Conservation (phyloP, 108 stramenopile species). For the Aureococcus anophagefferens region DNA sequence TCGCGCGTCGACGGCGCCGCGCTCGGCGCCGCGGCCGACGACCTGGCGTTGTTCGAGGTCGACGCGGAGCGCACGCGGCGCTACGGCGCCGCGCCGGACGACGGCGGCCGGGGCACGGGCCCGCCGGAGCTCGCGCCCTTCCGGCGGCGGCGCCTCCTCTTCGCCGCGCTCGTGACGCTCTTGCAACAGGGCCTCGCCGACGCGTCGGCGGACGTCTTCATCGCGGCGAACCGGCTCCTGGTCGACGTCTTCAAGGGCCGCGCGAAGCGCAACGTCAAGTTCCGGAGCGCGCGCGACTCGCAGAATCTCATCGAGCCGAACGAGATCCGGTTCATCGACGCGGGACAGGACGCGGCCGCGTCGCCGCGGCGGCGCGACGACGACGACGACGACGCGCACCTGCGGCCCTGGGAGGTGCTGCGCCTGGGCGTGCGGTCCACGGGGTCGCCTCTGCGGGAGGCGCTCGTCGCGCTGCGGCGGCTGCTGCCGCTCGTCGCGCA, state of each 20-base stretch:
- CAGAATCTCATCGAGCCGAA: no score
- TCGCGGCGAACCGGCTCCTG: background rate
- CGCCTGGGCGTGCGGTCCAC: background rate
- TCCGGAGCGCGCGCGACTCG: no score
- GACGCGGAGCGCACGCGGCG: no score
- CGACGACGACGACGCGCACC: background rate
- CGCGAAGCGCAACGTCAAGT: no score
- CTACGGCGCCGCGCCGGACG: no score
- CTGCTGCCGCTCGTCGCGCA: background rate
- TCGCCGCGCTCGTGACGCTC: background rate
- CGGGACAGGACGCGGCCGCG: no score
- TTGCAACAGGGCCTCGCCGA: background rate
- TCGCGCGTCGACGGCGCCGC: background rate
- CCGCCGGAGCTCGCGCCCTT: no score
- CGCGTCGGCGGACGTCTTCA: background rate
- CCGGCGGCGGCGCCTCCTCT: background rate
- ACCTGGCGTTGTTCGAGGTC: no score
- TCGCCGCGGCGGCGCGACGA: background rate
- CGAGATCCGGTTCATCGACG: no score
- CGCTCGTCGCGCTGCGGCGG: background rate
- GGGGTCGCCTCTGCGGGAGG: background rate
- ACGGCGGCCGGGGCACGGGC: no score
- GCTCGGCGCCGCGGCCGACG: no score
- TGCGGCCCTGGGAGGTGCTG: background rate
- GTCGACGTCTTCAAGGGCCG: background rate